Conservation (phyloP, 129 eudicot genomes). For the Flaveria linearis region DNA sequence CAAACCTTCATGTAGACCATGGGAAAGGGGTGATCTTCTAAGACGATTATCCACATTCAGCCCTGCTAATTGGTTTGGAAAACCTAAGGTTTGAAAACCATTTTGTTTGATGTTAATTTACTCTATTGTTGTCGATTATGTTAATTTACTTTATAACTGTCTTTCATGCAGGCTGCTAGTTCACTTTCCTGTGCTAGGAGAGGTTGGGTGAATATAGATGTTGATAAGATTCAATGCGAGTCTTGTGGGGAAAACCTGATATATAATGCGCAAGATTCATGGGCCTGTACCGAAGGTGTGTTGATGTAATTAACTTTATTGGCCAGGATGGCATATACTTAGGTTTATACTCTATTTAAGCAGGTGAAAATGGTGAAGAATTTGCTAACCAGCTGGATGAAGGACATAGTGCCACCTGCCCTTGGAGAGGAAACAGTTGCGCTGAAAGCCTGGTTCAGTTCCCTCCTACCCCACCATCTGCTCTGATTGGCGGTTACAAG, state of each 20-base stretch:
- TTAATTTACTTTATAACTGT: constrained; percentile 14
- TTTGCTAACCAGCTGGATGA: constrained; percentile 73
- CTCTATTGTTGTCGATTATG: neutral
- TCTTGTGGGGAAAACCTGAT: constrained; percentile 80
- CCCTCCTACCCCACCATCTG: constrained; percentile 97
- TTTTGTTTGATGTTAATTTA: neutral
- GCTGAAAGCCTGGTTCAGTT: constrained; percentile 92
- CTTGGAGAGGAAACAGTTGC: constrained; percentile 95
- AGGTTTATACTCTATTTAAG: neutral
- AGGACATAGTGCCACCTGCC: constrained; percentile 73
- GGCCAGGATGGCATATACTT: neutral
- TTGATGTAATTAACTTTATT: constrained; percentile 19
- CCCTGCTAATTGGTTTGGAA: constrained; percentile 85
- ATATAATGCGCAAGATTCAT: constrained; percentile 49
- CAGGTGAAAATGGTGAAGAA: constrained; percentile 68
- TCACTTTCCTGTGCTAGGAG: constrained; percentile 84
- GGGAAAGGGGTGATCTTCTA: constrained; percentile 96
- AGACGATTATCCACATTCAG: constrained; percentile 82
- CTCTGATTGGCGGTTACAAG: constrained; percentile 87
- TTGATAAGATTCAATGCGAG: constrained; percentile 85
- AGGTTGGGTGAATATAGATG: constrained; percentile 93
- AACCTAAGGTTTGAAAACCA: constrained; percentile 69
- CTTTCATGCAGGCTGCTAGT: constrained; percentile 34
- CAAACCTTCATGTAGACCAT: constrained; percentile 93
- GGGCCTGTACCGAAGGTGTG: constrained; percentile 47